These are phyloP conservation scores for Calvatia gigantea DNA, from an alignment of 768 basidiomycete genomes.

Conservation along the genomic window DNA sequence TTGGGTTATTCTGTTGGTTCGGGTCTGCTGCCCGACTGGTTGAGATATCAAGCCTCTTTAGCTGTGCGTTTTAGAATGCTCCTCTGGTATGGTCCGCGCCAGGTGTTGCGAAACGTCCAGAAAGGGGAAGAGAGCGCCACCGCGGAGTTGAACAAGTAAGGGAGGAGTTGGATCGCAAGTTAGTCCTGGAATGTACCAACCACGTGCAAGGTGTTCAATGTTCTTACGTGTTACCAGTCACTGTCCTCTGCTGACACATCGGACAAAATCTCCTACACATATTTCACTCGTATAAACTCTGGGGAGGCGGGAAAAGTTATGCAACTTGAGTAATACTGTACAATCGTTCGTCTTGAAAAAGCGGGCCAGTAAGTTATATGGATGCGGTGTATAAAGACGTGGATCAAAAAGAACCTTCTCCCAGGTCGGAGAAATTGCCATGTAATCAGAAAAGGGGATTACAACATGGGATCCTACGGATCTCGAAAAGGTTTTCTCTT, in stretches of 20 bases:
- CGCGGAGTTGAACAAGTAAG: background rate
- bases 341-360: constrained; percentile 1
- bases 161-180: background rate
- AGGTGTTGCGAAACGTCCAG: background rate
- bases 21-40: background rate
- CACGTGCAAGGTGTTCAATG: background rate
- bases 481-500: background rate
- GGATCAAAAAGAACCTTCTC: background rate
- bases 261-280: background rate
- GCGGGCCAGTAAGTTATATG: constrained; percentile 2
- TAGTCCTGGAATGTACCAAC: background rate
- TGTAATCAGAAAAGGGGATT: background rate
- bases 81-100: background rate
- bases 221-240: background rate
- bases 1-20: background rate
- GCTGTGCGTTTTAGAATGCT: background rate
- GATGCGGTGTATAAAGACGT: background rate
- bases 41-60: background rate
- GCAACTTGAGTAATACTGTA: background rate
- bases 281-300: background rate
- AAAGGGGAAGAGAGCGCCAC: background rate
- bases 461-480: no score
- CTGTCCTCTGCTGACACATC: background rate
- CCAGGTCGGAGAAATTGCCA: background rate
- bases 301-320: background rate